Conservation (phyloP, 352 stramenopile species). For the Phytophthora foliorum region DNA sequence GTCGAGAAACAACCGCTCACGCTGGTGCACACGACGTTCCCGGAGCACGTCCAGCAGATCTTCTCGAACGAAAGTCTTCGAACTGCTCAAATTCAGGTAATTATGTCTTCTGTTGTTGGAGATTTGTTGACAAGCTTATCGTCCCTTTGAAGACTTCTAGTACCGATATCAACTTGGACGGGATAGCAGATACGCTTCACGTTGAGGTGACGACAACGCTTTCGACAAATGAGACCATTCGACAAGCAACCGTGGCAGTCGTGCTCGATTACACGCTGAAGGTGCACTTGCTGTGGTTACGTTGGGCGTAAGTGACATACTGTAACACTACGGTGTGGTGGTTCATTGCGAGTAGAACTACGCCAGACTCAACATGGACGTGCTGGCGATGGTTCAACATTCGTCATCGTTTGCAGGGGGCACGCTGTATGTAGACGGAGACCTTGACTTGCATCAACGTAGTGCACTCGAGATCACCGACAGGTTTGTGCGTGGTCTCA, state of each 20-base stretch:
- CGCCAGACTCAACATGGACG: constrained; percentile 76
- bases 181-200: constrained; percentile 60
- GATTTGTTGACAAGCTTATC: background rate
- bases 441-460: constrained; percentile 67
- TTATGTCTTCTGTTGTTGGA: background rate
- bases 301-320: background rate
- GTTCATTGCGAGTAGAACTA: constrained; percentile 33
- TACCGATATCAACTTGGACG: constrained; percentile 61
- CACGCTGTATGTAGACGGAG: constrained; percentile 60
- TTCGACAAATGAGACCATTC: constrained; percentile 52
- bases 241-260: constrained; percentile 54
- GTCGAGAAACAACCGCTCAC: constrained; percentile 20
- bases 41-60: constrained; percentile 51
- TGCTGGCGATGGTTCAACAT: constrained; percentile 49
- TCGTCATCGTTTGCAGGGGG: constrained; percentile 47
- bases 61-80: constrained; percentile 48
- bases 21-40: constrained; percentile 60
- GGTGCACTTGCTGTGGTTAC: constrained; percentile 19
- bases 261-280: constrained; percentile 74
- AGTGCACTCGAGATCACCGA: constrained; percentile 53
- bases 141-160: constrained; percentile 48
- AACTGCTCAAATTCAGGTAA: constrained; percentile 52
- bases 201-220: constrained; percentile 63
- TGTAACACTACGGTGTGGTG: background rate
- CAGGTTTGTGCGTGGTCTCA: constrained; percentile 33